A percentile compares a stretch with the other conserved stretches of the same genome.
These are phyloP conservation scores for Fusarium scirpi DNA, from an alignment of 2,329 filamentous ascomycete genomes.

Conservation along the genomic window DNA sequence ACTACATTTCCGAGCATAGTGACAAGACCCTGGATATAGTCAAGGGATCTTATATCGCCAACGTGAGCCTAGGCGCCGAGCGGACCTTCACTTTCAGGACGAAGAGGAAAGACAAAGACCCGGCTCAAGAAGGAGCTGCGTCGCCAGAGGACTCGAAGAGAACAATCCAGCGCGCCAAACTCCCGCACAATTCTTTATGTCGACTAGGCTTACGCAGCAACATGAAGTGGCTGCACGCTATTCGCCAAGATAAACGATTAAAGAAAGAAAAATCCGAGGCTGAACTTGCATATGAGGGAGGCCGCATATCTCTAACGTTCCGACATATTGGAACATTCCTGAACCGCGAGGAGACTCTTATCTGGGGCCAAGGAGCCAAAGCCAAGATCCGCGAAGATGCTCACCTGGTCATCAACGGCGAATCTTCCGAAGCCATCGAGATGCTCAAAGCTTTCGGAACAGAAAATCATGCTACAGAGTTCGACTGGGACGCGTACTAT, in stretches of 20 bases:
- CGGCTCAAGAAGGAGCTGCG: slow-evolving; percentile 38
- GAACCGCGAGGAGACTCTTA: slow-evolving; percentile 69
- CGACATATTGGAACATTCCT: slow-evolving; percentile 89
- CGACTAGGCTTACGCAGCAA: slow-evolving; percentile 86
- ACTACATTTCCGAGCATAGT: slow-evolving; percentile 96
- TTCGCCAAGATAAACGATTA: slow-evolving; percentile 85
- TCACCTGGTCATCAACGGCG: slow-evolving; percentile 74
- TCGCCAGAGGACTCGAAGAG: slow-evolving; percentile 52
- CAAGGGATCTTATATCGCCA: slow-evolving; percentile 84
- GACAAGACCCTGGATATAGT: slow-evolving; percentile 96
- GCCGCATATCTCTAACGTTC: slow-evolving; percentile 93
- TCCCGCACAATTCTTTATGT: slow-evolving; percentile 92
- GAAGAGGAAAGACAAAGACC: slow-evolving; percentile 70
- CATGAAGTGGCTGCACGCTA: slow-evolving; percentile 89
- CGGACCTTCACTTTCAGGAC: slow-evolving; percentile 90
- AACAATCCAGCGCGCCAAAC: slow-evolving; percentile 72
- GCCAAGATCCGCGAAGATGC: slow-evolving; percentile 73
- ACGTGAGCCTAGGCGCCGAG: slow-evolving; percentile 92
- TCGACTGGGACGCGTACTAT: slow-evolving; percentile 82
- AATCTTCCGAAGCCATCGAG: slow-evolving; percentile 71
- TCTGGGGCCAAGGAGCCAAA: slow-evolving; percentile 93
- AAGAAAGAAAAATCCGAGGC: slow-evolving; percentile 72
- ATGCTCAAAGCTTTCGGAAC: slow-evolving; percentile 84
- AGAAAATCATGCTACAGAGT: slow-evolving; percentile 81
- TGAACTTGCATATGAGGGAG: slow-evolving; percentile 79